These are phyloP conservation scores for Nyssa sinensis DNA, from an alignment of 148 eudicot genomes.

Conservation along the genomic window DNA sequence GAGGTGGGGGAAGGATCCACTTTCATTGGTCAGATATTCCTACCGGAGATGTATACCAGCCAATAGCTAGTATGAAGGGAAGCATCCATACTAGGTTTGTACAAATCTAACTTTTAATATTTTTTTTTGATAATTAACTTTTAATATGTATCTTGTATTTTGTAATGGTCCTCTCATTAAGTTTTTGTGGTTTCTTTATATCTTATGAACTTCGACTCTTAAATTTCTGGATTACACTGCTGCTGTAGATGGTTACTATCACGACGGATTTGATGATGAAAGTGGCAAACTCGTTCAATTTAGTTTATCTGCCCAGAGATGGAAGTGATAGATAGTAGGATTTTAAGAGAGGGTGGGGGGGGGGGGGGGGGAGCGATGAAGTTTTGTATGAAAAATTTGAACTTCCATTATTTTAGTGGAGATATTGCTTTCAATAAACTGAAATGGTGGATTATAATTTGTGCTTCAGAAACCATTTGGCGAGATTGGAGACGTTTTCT, in stretches of 20 bases:
- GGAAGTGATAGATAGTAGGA: not conserved
- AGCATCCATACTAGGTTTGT: conserved; percentile 65
- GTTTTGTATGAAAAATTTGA: not conserved
- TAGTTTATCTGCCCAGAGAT: conserved; percentile 4
- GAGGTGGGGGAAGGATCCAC: conserved; percentile 96
- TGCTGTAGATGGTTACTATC: not conserved
- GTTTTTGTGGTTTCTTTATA: not conserved
- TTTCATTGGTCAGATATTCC: conserved; percentile 94
- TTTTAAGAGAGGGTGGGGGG: too few relatives aligned
- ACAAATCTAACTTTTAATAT: too few relatives aligned
- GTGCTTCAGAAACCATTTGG: not conserved
- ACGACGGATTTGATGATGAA: not conserved
- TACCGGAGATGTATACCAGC: conserved; percentile 94
- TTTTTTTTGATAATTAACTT: too few relatives aligned
- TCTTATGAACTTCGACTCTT: not conserved
- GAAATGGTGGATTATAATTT: not conserved
- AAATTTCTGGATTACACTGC: conserved; percentile 5
- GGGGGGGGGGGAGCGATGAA: not conserved
- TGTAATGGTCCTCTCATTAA: not conserved
- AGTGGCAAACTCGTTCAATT: not conserved
- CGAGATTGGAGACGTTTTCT: not conserved
- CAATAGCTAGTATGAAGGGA: conserved; percentile 77
- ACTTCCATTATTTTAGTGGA: too few relatives aligned
- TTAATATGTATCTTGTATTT: not conserved
- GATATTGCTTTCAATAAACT: not conserved